Evolutionary conservation across 1,284 basidiomycete genomes (phyloP).

Genomic region (Ceratobasidium sp.): DNA sequence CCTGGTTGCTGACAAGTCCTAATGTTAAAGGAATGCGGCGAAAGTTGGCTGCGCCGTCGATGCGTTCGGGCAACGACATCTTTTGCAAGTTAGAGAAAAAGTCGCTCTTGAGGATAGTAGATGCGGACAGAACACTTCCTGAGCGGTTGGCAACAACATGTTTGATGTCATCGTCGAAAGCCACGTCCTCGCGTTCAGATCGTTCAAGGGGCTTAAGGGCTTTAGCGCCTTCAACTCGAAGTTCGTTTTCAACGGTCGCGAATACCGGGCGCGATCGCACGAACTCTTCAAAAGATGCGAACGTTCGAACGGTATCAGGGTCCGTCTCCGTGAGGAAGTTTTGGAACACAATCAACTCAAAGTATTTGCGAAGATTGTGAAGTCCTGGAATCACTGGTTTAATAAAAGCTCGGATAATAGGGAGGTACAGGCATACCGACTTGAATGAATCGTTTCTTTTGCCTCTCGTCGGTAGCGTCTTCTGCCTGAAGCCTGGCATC

Average conservation of each 20-base stretch:
- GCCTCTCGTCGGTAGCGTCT: constrained; percentile 73
- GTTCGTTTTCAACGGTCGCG: constrained; percentile 93
- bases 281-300: constrained; percentile 78
- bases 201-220: constrained; percentile 87
- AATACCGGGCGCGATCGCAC: constrained; percentile 73
- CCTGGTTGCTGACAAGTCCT: constrained; percentile 48
- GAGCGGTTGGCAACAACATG: constrained; percentile 83
- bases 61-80: constrained; percentile 92
- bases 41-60: constrained; percentile 94
- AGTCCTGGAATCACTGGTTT: constrained; percentile 58
- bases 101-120: constrained; percentile 96
- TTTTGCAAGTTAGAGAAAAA: constrained; percentile 96
- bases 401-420: constrained; percentile 36
- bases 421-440: constrained; percentile 60
- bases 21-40: constrained; percentile 73
- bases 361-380: constrained; percentile 85
- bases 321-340: constrained; percentile 88
- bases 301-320: constrained; percentile 79
- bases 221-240: constrained; percentile 78
- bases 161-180: constrained; percentile 87
- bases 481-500: constrained; percentile 76
- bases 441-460: constrained; percentile 69
- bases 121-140: constrained; percentile 88
- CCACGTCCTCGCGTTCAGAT: constrained; percentile 73
- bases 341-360: constrained; percentile 92